These are phyloP conservation scores for Kodamaea leandrae DNA, from an alignment of 805 yeast species.

Conservation along the genomic window DNA sequence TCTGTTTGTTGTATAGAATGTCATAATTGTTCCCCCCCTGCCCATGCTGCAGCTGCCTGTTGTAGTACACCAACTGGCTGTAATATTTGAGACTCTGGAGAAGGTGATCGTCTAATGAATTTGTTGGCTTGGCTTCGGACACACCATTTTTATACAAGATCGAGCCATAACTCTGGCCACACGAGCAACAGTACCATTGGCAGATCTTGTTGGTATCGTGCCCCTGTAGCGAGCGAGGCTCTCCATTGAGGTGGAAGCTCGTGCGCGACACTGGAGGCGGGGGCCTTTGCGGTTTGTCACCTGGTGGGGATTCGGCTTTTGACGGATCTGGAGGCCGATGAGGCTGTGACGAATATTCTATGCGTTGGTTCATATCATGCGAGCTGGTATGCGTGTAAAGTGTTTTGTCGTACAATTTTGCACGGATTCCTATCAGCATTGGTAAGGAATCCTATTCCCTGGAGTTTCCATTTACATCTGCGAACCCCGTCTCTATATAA, in stretches of 20 bases:
- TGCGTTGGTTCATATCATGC: slow-evolving; percentile 5
- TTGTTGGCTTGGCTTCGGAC: not conserved
- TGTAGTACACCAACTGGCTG: slow-evolving; percentile 21
- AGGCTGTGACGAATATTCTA: slow-evolving; percentile 4
- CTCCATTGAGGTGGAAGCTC: slow-evolving; percentile 2
- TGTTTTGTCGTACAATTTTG: not conserved
- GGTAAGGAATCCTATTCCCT: not conserved
- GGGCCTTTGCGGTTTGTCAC: not conserved
- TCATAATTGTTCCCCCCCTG: no score
- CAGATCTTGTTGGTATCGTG: slow-evolving; percentile 26
- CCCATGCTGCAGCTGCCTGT: no score
- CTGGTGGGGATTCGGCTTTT: not conserved
- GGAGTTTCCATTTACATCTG: no score
- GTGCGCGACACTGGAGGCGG: not conserved
- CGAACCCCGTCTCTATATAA: not conserved
- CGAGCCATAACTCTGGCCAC: slow-evolving; percentile 39
- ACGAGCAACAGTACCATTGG: slow-evolving; percentile 43
- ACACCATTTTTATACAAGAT: slow-evolving; percentile 14
- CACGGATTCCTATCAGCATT: slow-evolving; percentile 1
- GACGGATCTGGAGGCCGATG: not conserved
- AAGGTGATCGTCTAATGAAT: slow-evolving; percentile 9
- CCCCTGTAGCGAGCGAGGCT: not conserved
- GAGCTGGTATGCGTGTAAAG: not conserved
- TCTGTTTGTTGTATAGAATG: no score
- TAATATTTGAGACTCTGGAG: slow-evolving; percentile 23